Base-by-base conservation (phyloP, 2,329 filamentous ascomycete genomes). In the Alternaria brassicicola region DNA sequence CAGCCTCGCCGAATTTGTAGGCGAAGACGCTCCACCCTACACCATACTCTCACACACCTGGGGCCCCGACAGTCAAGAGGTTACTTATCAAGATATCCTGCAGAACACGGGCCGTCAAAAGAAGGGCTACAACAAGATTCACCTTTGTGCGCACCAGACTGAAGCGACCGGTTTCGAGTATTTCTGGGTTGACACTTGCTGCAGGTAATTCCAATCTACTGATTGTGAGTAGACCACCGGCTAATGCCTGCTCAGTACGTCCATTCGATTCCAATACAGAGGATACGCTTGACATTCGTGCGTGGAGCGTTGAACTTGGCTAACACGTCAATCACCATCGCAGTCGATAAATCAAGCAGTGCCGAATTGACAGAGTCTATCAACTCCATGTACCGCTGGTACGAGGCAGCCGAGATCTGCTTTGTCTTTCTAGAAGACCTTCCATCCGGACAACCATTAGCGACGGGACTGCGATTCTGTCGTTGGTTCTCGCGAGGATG, bases 21-120 rank as follows among this genome's bases (percentile, higher is more conserved):
- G 48, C 3, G 23, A 52, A 1, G 30, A 50, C 2, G 23, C 54
- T 1, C 63, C 62, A 5, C 19, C 49, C 0, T 68, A 68, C 13
- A 59, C 65, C 5, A 67, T 67, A 10, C 59, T 68, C 2, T 65
- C 64, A 1, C 64, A 68, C 17, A 68, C 60, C 2, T 68, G 64
- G 58, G 49, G 52, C 0, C 10, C 13, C 2, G 56, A 59, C 23
- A 38, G 56, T n/a, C 52, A 68, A n/a, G 61, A 64, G 17, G 52
- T 63, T 1, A 61, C 38, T 4, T 67, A 57, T 26, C 42, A 59
- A 1, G 55, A 64, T 6, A n/a, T 66, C 2, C 7, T 28, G 2
- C 15, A 35, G 3, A n/a, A 26, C 3, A 57, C 45, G 7, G 53
- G 46, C 2, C 8, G 42, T 9, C 4, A 54, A 6, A 59, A 64